Conservation (phyloP, 331 rosid species). For the Phaseolus coccineus region DNA sequence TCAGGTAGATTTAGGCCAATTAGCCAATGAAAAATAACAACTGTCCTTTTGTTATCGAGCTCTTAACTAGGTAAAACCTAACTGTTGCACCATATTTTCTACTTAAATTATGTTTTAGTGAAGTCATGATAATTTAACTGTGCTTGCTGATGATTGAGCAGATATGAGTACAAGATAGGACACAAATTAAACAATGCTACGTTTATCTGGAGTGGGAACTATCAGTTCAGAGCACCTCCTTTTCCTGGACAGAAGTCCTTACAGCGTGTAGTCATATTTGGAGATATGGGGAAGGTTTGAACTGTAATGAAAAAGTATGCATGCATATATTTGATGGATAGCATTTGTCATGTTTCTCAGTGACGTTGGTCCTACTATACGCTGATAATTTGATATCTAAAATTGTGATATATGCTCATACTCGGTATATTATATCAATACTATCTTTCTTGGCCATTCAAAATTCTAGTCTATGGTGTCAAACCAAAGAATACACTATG, state of each 20-base stretch:
- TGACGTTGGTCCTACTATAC: slow-evolving; percentile 12
- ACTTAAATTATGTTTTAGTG: slow-evolving; percentile 6
- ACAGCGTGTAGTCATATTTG: slow-evolving; percentile 88
- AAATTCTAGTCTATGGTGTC: neutral
- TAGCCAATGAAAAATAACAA: neutral
- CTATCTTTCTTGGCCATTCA: neutral
- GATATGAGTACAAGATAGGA: slow-evolving; percentile 83
- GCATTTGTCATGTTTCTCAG: slow-evolving; percentile 17
- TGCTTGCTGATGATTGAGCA: slow-evolving; percentile 45
- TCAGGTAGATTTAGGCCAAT: neutral
- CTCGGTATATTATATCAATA: neutral
- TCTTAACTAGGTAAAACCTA: neutral
- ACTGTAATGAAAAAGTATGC: slow-evolving; percentile 34
- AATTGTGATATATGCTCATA: slow-evolving; percentile 10
- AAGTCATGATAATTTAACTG: neutral
- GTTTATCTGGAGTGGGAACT: slow-evolving; percentile 63
- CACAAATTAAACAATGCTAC: slow-evolving; percentile 72
- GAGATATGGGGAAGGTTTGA: slow-evolving; percentile 97
- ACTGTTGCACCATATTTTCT: slow-evolving; percentile 11
- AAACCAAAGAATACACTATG: neutral
- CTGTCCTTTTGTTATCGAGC: neutral
- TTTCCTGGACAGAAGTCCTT: slow-evolving; percentile 91
- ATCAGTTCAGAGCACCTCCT: slow-evolving; percentile 83
- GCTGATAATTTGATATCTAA: slow-evolving; percentile 15
- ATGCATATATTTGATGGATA: neutral